These are phyloP conservation scores for Tulasnella sp. DNA, from an alignment of 768 basidiomycete species.

Conservation along the genomic window DNA sequence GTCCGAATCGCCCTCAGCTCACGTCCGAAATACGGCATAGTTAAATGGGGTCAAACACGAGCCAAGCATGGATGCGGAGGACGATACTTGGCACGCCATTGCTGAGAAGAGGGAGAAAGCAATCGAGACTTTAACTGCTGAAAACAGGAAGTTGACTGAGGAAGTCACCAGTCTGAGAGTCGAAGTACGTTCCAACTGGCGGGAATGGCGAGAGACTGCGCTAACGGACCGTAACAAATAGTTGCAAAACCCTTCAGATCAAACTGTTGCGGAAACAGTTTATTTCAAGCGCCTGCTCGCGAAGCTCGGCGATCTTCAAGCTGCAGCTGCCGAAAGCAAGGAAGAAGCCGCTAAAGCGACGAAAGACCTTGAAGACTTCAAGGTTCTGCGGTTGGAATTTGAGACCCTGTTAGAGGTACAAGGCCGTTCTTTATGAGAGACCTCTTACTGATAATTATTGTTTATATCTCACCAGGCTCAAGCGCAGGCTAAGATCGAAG, in stretches of 20 bases:
- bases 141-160: slow-evolving; percentile 40
- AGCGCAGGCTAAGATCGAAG: slow-evolving; percentile 53
- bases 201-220: background rate
- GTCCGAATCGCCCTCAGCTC: slow-evolving; percentile 11
- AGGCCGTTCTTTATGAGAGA: background rate
- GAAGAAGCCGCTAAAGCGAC: slow-evolving; percentile 36
- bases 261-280: slow-evolving; percentile 46
- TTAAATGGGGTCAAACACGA: slow-evolving; percentile 1
- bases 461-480: slow-evolving; percentile 35
- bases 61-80: background rate
- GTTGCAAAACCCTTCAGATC: slow-evolving; percentile 38
- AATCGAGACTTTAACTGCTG: slow-evolving; percentile 47
- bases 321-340: slow-evolving; percentile 43
- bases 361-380: slow-evolving; percentile 31
- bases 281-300: slow-evolving; percentile 57
- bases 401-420: slow-evolving; percentile 28
- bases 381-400: slow-evolving; percentile 30
- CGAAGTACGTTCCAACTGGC: slow-evolving; percentile 41
- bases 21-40: slow-evolving; percentile 6
- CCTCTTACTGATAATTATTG: background rate
- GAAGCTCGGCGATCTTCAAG: slow-evolving; percentile 49
- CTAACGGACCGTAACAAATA: slow-evolving; percentile 4
- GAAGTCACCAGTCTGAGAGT: slow-evolving; percentile 45
- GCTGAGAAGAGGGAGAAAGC: slow-evolving; percentile 38
- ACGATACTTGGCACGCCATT: slow-evolving; percentile 43